phyloP scores from a whole-genome alignment of 495 filamentous ascomycete species.

The Aspergillus coremiiformis region DNA sequence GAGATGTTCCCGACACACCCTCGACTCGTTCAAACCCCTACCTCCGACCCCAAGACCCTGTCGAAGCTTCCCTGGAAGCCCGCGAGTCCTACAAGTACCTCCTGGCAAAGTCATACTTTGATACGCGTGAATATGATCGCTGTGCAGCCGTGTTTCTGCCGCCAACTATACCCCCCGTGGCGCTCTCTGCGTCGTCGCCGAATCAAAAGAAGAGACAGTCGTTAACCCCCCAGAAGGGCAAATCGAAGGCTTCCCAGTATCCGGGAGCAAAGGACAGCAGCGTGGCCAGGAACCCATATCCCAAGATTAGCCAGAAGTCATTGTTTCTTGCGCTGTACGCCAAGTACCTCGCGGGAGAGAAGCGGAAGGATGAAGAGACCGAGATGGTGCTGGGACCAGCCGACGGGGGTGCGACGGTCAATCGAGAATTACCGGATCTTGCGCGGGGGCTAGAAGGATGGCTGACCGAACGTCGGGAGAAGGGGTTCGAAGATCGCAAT shows the following conservation, averaged over 20 bases:
- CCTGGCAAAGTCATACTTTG: slow-evolving; percentile 90
- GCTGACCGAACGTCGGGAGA: slow-evolving; percentile 56
- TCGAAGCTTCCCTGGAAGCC: slow-evolving; percentile 71
- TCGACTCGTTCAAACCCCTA: slow-evolving; percentile 36
- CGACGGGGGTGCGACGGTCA: slow-evolving; percentile 73
- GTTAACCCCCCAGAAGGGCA: slow-evolving; percentile 45
- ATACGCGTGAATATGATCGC: slow-evolving; percentile 91
- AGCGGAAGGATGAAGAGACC: slow-evolving; percentile 89
- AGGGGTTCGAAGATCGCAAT: slow-evolving; percentile 53
- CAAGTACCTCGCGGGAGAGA: slow-evolving; percentile 88
- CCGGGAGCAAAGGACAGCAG: slow-evolving; percentile 18
- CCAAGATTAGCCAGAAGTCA: slow-evolving; percentile 72
- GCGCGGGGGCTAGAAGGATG: slow-evolving; percentile 68
- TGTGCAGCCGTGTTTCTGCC: slow-evolving; percentile 87
- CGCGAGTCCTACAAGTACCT: slow-evolving; percentile 76
- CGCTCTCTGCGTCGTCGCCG: slow-evolving; percentile 44
- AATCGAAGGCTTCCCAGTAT: slow-evolving; percentile 41
- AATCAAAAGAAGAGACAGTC: slow-evolving; percentile 33
- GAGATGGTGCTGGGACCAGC: slow-evolving; percentile 96
- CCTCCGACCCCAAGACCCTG: slow-evolving; percentile 44
- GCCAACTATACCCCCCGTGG: slow-evolving; percentile 55
- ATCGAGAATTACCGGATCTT: slow-evolving; percentile 72
- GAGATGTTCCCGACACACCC: slow-evolving; percentile 40
- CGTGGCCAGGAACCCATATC: slow-evolving; percentile 34
- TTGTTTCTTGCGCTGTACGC: slow-evolving; percentile 92